These are phyloP conservation scores for Achaetomium macrosporum DNA, from an alignment of 2,329 filamentous ascomycete genomes.

Conservation along the genomic window DNA sequence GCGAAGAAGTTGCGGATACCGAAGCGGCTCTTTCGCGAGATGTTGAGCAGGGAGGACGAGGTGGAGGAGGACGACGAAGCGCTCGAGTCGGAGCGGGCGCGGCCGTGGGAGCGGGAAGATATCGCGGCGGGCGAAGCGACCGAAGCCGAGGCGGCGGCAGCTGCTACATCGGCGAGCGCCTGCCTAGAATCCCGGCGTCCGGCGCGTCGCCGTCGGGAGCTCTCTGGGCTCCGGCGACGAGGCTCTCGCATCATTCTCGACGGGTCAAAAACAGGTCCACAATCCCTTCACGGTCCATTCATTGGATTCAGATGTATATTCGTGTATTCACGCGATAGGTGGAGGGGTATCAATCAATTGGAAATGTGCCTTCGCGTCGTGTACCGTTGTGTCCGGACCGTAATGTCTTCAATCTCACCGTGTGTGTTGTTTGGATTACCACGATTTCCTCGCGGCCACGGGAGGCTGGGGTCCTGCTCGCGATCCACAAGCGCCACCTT, in stretches of 20 bases:
- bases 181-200: constrained; percentile 38
- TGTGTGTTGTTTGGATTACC: constrained; percentile 16
- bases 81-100: constrained; percentile 28
- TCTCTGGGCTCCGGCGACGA: constrained; percentile 52
- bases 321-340: constrained; percentile 11
- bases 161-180: constrained; percentile 29
- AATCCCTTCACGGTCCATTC: constrained; percentile 19
- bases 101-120: constrained; percentile 14
- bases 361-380: constrained; percentile 2
- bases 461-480: constrained; percentile 3
- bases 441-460: background rate
- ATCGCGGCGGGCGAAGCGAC: constrained; percentile 8
- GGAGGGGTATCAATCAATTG: background rate
- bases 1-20: constrained; percentile 32
- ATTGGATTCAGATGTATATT: constrained; percentile 13
- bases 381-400: background rate
- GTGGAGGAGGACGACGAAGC: constrained; percentile 31
- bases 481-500: background rate
- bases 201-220: constrained; percentile 47
- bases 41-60: constrained; percentile 31
- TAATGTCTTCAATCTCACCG: background rate
- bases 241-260: constrained; percentile 47
- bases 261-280: constrained; percentile 8
- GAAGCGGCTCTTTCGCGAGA: constrained; percentile 28
- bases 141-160: constrained; percentile 15